Base-by-base conservation (phyloP, 176 grass and related monocot genomes). In the Eragrostis nindensis region DNA sequence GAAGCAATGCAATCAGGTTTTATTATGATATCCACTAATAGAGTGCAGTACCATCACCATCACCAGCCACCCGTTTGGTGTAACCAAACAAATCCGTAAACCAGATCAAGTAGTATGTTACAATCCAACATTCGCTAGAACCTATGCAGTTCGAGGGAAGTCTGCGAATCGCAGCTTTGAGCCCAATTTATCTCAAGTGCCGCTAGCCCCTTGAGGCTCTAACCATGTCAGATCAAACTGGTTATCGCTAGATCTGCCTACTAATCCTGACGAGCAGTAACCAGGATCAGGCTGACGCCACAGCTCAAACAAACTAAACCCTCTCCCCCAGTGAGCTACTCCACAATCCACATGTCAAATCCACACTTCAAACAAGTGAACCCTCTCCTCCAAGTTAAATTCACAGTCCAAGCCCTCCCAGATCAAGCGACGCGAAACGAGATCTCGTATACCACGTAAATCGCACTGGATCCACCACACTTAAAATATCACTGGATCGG, bases 401-500 rank as follows among this genome's bases (percentile, higher is more conserved):
- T 81, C 60, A 36, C 73, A 59, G 0, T 18, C 15, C 29, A 14
- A 41, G 64, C 9, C 52, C 4, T 45, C 62, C n/a, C 63, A 63
- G 70, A 66, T 81, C 68, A 52, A 62, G 19, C 71, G 4, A 48
- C 18, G 5, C 39, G 15, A 40, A 62, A 26, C 7, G 6, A 85
- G 57, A 90, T 75, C 83, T 74, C 74, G 47, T 38, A 15, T 12
- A 14, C n/a, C 38, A 53, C 30, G 29, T 69, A 13, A 26, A 12
- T 11, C 8, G 6, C 1, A 59, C 32, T 36, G 32, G 32, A 36
- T 36, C 32, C 32, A 24, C 9, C 55, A 64, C 84, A 52, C 26
- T 60, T 47, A 65, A 74, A 60, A 62, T 71, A 27, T 2, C 42
- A 65, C 66, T 74, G 66, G 63, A 76, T 80, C 77, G 48, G 69